Evolutionary conservation across 2,329 filamentous ascomycete genomes (phyloP), one percentile per base, ranked within the genome.

Genomic region (Tympanopsis confertula): DNA sequence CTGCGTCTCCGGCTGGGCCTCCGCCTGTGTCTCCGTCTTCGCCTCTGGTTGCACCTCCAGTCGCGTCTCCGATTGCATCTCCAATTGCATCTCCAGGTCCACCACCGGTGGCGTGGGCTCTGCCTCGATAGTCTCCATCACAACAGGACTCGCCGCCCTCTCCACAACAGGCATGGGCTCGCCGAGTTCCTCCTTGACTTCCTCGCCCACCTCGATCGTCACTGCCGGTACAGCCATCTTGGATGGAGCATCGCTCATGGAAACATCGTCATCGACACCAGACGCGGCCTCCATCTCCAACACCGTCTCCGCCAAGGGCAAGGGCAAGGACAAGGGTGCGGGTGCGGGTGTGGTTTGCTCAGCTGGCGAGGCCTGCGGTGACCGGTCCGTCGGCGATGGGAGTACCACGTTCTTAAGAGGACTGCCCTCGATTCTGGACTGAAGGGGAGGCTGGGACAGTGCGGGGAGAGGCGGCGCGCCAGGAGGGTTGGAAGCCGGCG

Each of bases 361-460:
- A n/a, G 22, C 22, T 7, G 22, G 22, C n/a, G 22, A 26, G 22
- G 22, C n/a, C 7, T 26, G 49, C 5, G 47, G 43, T 14, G 45
- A 43, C 13, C 56, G 47, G 15, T 65, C 60, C 1, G 60, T 62
- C 1, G 68, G 65, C 7, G 68, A 69, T 7, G 57, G 59, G 13
- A 68, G 41, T 19, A 67, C 54, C 24, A 71, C 66, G 36, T 71
- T 68, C 52, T 71, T 71, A 15, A 73, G 50, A 1, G 69, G 69
- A 38, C 69, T 74, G 3, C 68, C 69, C 43, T 70, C 68, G 3
- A 59, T 46, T 42, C 48, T 58, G 1, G n/a, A n/a, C 7, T 26
- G 22, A n/a, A 26, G n/a, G 22, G 58, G 55, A 3, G 59, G 54
- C 1, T 47, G 40, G 17, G 45, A 38, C 20, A 48, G 38, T 20